These are phyloP conservation scores for Gossypium anomalum DNA, from an alignment of 345 rosid genomes.

Conservation along the genomic window DNA sequence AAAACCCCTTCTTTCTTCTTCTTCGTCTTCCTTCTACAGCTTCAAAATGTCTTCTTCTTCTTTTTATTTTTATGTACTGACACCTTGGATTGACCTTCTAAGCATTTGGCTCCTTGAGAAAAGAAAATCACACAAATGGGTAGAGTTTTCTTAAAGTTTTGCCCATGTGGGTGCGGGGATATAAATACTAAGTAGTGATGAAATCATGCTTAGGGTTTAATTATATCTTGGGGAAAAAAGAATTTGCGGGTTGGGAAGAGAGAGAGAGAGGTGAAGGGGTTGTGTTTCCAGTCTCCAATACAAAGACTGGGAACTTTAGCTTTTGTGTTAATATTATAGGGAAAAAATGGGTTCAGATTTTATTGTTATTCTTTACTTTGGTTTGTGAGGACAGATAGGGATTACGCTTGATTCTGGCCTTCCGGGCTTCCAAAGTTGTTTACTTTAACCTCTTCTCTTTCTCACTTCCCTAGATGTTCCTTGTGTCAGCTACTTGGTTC, in stretches of 20 bases:
- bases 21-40: slow-evolving; percentile 18
- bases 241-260: background rate
- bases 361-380: slow-evolving; percentile 52
- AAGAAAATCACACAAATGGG: slow-evolving; percentile 24
- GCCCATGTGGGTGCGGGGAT: slow-evolving; percentile 62
- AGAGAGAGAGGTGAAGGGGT: slow-evolving; percentile 10
- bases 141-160: slow-evolving; percentile 44
- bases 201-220: slow-evolving; percentile 42
- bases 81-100: slow-evolving; percentile 31
- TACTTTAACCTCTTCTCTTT: slow-evolving; percentile 44
- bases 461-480: slow-evolving; percentile 73
- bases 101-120: slow-evolving; percentile 21
- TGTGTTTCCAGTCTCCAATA: slow-evolving; percentile 51
- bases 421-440: slow-evolving; percentile 46
- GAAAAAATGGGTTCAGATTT: slow-evolving; percentile 33
- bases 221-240: background rate
- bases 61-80: background rate
- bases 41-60: slow-evolving; percentile 24
- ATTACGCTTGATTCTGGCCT: slow-evolving; percentile 31
- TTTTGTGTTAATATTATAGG: slow-evolving; percentile 37
- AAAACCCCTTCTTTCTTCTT: background rate
- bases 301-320: slow-evolving; percentile 57
- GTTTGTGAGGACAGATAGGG: slow-evolving; percentile 37
- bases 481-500: slow-evolving; percentile 32
- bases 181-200: slow-evolving; percentile 62